These are phyloP conservation scores for Rhodotorula babjevae DNA, from an alignment of 768 basidiomycete species.

Conservation along the genomic window DNA sequence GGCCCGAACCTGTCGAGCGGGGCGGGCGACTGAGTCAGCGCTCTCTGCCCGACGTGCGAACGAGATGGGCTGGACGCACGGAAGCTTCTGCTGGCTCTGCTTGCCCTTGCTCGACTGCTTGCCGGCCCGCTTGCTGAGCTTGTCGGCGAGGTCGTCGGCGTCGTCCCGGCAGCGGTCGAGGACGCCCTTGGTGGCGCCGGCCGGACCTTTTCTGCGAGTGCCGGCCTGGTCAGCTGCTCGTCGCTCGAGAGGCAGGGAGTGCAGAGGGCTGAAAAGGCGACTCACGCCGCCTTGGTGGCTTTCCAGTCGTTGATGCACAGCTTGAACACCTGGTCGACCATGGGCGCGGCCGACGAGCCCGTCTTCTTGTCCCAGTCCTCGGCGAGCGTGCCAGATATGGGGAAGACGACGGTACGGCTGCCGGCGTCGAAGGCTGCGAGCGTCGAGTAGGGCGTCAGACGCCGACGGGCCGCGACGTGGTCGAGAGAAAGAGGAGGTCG, in stretches of 20 bases:
- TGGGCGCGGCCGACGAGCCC: not conserved
- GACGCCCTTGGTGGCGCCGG: not conserved
- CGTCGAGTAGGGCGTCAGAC: too few relatives aligned
- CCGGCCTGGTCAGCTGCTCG: too few relatives aligned
- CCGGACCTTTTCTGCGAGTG: too few relatives aligned
- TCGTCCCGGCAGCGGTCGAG: not conserved
- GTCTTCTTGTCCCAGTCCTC: not conserved
- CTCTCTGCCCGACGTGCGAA: too few relatives aligned
- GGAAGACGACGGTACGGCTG: too few relatives aligned
- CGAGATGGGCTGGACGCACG: not conserved
- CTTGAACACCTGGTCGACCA: not conserved
- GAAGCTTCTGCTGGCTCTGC: not conserved
- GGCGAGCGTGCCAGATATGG: not conserved
- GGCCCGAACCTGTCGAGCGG: not conserved
- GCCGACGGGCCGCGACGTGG: too few relatives aligned
- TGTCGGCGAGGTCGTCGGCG: accelerated
- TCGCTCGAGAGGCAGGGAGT: too few relatives aligned
- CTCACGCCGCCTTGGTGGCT: not conserved
- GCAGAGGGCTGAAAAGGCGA: too few relatives aligned
- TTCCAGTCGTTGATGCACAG: not conserved
- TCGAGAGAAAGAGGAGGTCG: too few relatives aligned
- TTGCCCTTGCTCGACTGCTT: not conserved
- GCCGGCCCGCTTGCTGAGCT: too few relatives aligned
- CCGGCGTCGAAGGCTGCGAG: too few relatives aligned
- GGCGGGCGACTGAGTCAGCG: too few relatives aligned